phyloP scores from a whole-genome alignment of 768 basidiomycete species.

The Peribolospora kevripleyi region DNA sequence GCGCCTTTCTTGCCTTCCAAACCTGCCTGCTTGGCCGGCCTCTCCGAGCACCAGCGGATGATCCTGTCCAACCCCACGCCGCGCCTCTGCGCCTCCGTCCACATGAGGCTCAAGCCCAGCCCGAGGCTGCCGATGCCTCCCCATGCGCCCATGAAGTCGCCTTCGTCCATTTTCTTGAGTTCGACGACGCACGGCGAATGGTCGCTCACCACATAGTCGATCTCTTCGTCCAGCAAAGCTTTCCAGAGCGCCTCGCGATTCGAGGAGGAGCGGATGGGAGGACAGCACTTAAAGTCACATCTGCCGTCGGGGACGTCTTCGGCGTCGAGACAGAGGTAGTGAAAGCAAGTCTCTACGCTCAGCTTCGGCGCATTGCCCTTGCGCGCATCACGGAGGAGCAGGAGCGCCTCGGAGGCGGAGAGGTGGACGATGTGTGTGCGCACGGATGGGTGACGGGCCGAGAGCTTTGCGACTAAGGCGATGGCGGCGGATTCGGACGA shows the following conservation, averaged over 20 bases:
- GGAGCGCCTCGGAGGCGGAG: conserved; percentile 60
- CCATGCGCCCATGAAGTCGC: conserved; percentile 76
- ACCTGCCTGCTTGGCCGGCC: conserved; percentile 57
- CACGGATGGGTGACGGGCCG: conserved; percentile 36
- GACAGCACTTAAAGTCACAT: conserved; percentile 87
- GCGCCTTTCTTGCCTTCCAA: conserved; percentile 45
- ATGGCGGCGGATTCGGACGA: conserved; percentile 61
- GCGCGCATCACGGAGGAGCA: conserved; percentile 41
- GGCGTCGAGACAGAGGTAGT: conserved; percentile 63
- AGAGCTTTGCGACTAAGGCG: conserved; percentile 42
- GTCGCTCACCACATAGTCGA: conserved; percentile 86
- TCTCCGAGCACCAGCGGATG: conserved; percentile 46
- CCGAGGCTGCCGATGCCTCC: conserved; percentile 84
- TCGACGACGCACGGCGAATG: conserved; percentile 48
- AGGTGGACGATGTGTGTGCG: conserved; percentile 89
- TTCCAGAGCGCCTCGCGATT: conserved; percentile 62
- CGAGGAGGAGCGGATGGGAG: conserved; percentile 50
- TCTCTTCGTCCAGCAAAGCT: conserved; percentile 52
- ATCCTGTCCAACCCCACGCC: conserved; percentile 37
- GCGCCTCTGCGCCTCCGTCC: conserved; percentile 51
- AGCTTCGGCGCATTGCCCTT: conserved; percentile 36
- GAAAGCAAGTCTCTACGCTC: conserved; percentile 92
- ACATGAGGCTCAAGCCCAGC: conserved; percentile 62
- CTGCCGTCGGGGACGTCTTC: conserved; percentile 45
- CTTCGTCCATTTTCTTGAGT: conserved; percentile 47